Base-by-base conservation (phyloP, 495 filamentous ascomycete species). In the Hypomontagnella submonticulosa region DNA sequence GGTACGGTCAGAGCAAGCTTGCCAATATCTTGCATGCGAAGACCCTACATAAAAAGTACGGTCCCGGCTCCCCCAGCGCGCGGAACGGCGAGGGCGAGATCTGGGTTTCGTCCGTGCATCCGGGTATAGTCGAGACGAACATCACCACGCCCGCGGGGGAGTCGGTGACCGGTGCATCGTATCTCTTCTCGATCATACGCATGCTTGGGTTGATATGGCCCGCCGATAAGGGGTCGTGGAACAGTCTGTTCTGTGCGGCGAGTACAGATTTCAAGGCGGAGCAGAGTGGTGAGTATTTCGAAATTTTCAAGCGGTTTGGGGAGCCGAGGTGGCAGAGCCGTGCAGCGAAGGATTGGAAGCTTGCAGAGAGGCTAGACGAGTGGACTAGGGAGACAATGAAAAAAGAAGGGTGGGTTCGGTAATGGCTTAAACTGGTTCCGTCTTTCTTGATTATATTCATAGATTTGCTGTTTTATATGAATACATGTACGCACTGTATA, bases 1-100 rank as follows among this genome's bases (percentile, higher is more conserved):
- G 80, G 34, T 83, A 83, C 64, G 76, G 78, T 8, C 76, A 81
- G 62, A 76, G 71, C 74, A 83, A 81, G 66, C 74, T 81, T 18
- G 77, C 77, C 30, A 79, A 79, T 41, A 68, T 81, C 33, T 38
- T 83, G 34, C 75, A 80, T 60, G 57, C 75, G 12, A 75, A 72
- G 58, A 69, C 53, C 12, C 56, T 79, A 44, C 52, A 74, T 30
- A 38, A 30, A 38, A 68, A 49, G 30, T 81, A 79, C 50, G 80
- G 78, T 4, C 79, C 79, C 10, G 57, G 59, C 7, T 76, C 73
- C 8, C 38, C 40, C 7, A 70, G 64, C 40, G 73, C 73, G 20
- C 54, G 34, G 23, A 63, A 52, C 4, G 69, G 68, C 4, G 49
- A 71, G 5, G 77, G 76, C 20, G 76, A 79, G 62, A 78, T 81